phyloP scores from a whole-genome alignment of 2,329 filamentous ascomycete species.

The Torrubiellomyces zombiae region DNA sequence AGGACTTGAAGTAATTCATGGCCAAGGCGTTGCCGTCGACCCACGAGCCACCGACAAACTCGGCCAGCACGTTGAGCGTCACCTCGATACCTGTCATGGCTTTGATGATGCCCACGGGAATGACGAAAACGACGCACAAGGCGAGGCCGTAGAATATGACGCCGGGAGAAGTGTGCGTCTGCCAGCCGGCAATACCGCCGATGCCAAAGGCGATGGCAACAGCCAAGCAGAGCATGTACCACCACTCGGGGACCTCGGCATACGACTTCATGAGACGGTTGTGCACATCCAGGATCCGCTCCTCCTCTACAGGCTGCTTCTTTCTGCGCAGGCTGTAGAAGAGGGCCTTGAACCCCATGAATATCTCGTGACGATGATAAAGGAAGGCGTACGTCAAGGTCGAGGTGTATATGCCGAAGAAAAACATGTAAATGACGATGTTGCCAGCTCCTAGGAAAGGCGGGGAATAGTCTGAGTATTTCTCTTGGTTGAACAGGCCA shows the following conservation, averaged over 20 bases:
- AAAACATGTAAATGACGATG: conserved; percentile 35
- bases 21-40: conserved; percentile 32
- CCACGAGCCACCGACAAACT: conserved; percentile 34
- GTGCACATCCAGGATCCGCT: conserved; percentile 27
- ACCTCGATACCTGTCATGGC: conserved; percentile 36
- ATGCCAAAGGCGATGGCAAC: conserved; percentile 28
- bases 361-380: conserved; percentile 35
- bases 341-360: conserved; percentile 29
- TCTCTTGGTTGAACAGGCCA: conserved; percentile 25
- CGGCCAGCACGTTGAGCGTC: conserved; percentile 34
- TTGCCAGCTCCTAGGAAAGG: conserved; percentile 33
- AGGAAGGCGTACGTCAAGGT: conserved; percentile 32
- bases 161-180: conserved; percentile 32
- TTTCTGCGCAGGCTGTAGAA: conserved; percentile 27
- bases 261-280: conserved; percentile 31
- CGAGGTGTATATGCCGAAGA: conserved; percentile 37
- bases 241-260: conserved; percentile 35
- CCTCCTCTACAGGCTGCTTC: conserved; percentile 15
- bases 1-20: conserved; percentile 39
- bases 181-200: conserved; percentile 28
- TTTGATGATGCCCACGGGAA: conserved; percentile 35
- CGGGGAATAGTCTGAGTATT: conserved; percentile 33
- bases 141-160: conserved; percentile 34
- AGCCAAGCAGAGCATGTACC: conserved; percentile 28
- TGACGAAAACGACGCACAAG: conserved; percentile 31